Evolutionary conservation across 2,329 filamentous ascomycete species (phyloP), one percentile per base, ranked within the genome.

Genomic region (Trichoderma guizhouense): DNA sequence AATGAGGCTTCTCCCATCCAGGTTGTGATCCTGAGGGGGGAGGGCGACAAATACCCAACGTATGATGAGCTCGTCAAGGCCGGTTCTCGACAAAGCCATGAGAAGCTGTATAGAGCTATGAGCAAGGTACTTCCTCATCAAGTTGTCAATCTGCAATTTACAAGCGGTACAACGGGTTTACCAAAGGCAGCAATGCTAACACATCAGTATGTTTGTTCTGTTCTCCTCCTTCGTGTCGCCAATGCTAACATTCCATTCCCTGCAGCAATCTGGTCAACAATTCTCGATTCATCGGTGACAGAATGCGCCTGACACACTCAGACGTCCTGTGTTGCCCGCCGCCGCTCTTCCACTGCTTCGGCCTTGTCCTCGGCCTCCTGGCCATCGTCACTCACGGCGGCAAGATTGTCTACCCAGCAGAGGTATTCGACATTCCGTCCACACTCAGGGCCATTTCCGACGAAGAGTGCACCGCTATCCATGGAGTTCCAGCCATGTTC

Each of bases 401-500:
- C 51, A 92, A 91, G 79, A 90, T 94, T 65, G 89, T 95, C 11
- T 93, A 93, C 77, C 92, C 93, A 0, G 87, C 88, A 74, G 91
- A 94, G 76, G 89, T 91, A 0, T 95, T 95, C 77, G 90, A 93
- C 76, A 86, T 91, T 2, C 80, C 82, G 5, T 89, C 91, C 0
- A 91, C 91, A 2, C 84, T 95, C 39, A 84, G 84, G 57, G 90
- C 91, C 69, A 88, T 95, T 51, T 86, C 87, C 2, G 86, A 90
- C 67, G 90, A 93, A 78, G 83, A 84, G 60, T 92, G 90, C 79
- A 95, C 93, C 0, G 93, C 91, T 0, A 84, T 95, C 0, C 92
- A 95, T 78, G 93, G 93, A 39, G 93, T 95, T 0, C 93, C 93
- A 0, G 92, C 93, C 71, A 95, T 95, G 93, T 94, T 94, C 80